Percentiles rank a stretch among this genome's conserved stretches.
Conservation (phyloP, 2,329 filamentous ascomycete genomes). For the Fusarium nodosum region DNA sequence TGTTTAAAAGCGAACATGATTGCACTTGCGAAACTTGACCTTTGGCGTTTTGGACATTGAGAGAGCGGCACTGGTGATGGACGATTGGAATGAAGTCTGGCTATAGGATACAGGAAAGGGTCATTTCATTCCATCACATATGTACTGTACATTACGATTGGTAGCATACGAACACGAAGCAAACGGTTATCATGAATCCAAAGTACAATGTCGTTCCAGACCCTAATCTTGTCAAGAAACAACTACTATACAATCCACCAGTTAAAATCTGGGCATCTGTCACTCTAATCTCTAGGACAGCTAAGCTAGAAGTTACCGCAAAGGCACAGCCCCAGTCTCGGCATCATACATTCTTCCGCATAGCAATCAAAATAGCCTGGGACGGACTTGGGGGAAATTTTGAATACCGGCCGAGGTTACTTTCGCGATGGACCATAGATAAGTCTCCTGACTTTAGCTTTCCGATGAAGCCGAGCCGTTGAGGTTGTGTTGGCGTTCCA, state of each 20-base stretch:
- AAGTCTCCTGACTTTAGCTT: conserved; percentile 6
- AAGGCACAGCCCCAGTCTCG: conserved; percentile 14
- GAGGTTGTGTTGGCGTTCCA: background rate
- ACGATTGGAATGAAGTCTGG: conserved; percentile 25
- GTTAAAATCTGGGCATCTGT: conserved; percentile 12
- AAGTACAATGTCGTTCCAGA: background rate
- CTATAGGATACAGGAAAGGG: background rate
- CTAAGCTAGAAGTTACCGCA: too few species aligned
- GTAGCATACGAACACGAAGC: conserved; percentile 22
- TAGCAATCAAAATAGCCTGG: background rate
- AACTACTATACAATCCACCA: background rate
- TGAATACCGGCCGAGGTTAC: conserved; percentile 1
- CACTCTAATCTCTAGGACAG: conserved; percentile 1
- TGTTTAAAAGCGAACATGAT: conserved; percentile 25
- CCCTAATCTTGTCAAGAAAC: background rate
- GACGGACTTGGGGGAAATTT: background rate
- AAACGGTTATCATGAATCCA: background rate
- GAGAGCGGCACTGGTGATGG: background rate
- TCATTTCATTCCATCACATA: conserved; percentile 4
- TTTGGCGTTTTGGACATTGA: conserved; percentile 22
- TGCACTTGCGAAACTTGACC: conserved; percentile 17
- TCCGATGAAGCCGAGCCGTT: conserved; percentile 26
- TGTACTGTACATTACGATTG: conserved; percentile 20
- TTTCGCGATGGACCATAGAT: background rate
- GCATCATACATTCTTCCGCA: conserved; percentile 3